Percentiles rank a stretch among this genome's conserved stretches.
phyloP scores from a whole-genome alignment of 164 flowering plant species.

The Cinnamomum micranthum region DNA sequence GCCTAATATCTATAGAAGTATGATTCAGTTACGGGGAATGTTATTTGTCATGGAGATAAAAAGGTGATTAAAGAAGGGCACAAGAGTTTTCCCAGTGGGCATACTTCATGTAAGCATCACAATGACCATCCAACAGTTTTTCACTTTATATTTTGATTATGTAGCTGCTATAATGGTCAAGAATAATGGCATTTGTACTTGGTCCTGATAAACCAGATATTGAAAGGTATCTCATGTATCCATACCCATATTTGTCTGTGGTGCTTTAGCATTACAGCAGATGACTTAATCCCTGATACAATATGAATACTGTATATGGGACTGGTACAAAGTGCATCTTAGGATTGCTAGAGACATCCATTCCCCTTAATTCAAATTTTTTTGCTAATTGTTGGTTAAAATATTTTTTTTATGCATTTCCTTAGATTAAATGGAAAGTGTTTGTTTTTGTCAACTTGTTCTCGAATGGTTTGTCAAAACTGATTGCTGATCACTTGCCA shows the following conservation, averaged over 20 bases:
- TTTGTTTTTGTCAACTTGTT: background rate
- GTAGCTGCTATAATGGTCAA: background rate
- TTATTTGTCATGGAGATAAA: constrained; percentile 61
- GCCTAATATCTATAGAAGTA: constrained; percentile 8
- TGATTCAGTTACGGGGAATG: constrained; percentile 32
- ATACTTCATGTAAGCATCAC: constrained; percentile 70
- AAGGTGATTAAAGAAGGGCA: constrained; percentile 80
- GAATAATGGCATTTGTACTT: background rate
- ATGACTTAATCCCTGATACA: background rate
- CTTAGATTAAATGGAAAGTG: background rate
- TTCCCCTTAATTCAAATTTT: background rate
- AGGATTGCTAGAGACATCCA: background rate
- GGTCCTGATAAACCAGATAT: background rate
- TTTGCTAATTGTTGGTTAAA: background rate
- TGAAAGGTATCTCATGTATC: too few relatives aligned
- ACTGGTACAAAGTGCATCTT: background rate
- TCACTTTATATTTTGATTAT: background rate
- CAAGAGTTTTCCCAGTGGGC: constrained; percentile 94
- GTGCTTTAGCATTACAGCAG: background rate
- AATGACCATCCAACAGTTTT: background rate
- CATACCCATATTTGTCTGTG: background rate
- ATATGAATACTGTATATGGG: background rate
- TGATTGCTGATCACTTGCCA: background rate
- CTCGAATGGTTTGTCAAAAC: background rate
- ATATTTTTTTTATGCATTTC: background rate